Percentiles rank a stretch among this genome's conserved stretches.
Conservation (phyloP, 257 asterid genomes). For the Solanum peruvianum region DNA sequence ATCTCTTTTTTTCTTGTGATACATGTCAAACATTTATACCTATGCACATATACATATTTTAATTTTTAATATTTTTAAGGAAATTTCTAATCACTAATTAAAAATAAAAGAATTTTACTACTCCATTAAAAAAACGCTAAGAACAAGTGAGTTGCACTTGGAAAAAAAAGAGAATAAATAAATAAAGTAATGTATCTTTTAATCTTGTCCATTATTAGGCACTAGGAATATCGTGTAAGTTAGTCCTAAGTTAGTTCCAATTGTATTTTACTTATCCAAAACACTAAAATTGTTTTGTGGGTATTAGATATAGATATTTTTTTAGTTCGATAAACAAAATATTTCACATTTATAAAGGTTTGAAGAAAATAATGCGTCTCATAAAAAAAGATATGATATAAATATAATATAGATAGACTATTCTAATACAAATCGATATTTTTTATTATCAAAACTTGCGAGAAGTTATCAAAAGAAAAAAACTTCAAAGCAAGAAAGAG, state of each 20-base stretch:
- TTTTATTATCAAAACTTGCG: background rate
- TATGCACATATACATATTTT: no score
- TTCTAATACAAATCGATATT: fast-evolving
- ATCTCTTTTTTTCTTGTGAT: no score
- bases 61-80: no score
- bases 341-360: fast-evolving
- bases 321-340: fast-evolving
- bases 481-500: background rate
- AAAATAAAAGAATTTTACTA: no score
- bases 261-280: background rate
- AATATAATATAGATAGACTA: background rate
- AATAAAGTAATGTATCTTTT: background rate
- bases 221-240: conserved; percentile 1
- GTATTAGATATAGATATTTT: background rate
- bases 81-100: no score
- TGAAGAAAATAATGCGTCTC: fast-evolving
- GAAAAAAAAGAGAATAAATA: background rate
- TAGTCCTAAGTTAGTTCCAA: background rate
- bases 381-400: background rate
- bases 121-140: background rate
- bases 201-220: background rate
- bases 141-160: background rate
- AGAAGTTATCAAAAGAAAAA: background rate
- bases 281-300: background rate
- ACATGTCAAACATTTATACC: no score